Evolutionary conservation across 257 asterid species (phyloP), one percentile per base, ranked within the genome.

Genomic region (Fraxinus americana): DNA sequence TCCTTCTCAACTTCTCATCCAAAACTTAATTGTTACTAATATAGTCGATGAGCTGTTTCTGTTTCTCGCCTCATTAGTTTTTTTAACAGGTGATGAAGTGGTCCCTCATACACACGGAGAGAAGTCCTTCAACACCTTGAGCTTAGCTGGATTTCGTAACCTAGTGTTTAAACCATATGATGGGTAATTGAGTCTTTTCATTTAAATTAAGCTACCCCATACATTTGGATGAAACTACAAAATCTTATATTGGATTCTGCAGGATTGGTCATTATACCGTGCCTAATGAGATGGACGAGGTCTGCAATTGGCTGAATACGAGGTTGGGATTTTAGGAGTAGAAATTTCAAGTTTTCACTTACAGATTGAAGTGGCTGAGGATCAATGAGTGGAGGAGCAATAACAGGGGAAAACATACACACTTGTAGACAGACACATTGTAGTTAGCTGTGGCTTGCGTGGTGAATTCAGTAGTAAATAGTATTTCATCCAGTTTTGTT

Each of bases 201-300:
- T 63, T 69, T 23, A 74, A 1, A 25, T 7, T 10, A 72, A 50
- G 32, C 48, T 70, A 4, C 68, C 63, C 54, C 38, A 67, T 39
- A 35, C 67, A 65, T 30, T 52, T 48, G 23, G 36, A 65, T 66
- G 27, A 10, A 65, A 66, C 34, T 41, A 43, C 65, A 70, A 57
- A 81, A 61, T 23, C 66, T 74, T 50, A 38, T 27, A 12, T 54
- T 34, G 69, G 0, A 19, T 69, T 68, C 59, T 82, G 81, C 80
- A 94, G 98, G 92, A 89, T 92, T 75, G 98, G 98, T 29, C 98
- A 94, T 82, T 92, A 90, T 76, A 94, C 96, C 0, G 92, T 90
- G 89, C 97, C 98, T 23, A 86, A 84, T 75, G 98, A 92, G 90
- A 92, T 94, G 98, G 93, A 94, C 1, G 98, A 94, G 59, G 93